Evolutionary conservation across 192 early-diverging fungal species (phyloP), one percentile per base, ranked within the genome.

Genomic region (Coemansia pectinata): DNA sequence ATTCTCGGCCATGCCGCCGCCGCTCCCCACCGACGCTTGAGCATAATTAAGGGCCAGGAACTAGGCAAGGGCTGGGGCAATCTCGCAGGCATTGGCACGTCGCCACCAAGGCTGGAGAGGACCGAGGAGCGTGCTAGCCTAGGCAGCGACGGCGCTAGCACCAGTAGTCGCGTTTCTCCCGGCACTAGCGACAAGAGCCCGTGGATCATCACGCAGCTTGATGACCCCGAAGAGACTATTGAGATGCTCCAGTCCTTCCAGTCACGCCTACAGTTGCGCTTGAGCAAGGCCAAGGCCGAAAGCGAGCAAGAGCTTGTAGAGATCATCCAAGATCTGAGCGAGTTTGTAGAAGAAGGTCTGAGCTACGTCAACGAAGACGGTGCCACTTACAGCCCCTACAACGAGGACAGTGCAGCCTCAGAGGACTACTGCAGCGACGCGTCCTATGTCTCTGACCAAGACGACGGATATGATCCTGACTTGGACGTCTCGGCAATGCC

Each of bases 281-380:
- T 81, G 8, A 34, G 36, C 31, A 72, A 66, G 55, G 74, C 74
- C 9, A 81, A 81, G 44, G 44, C 61, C 8, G 74, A 81, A 25
- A 76, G 74, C 55, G 79, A 81, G 25, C 63, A 67, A 4, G 79
- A 81, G 68, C 74, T 81, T 6, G 15, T 81, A n/a, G 61, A 42
- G 7, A 81, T 76, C 11, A 68, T 76, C 40, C 79, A 81, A 47
- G 70, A 73, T 17, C 67, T 81, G 9, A 60, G 74, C 55, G 58
- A 59, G 21, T 81, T 81, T 76, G 74, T 81, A 12, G 79, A 81
- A 31, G 74, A 81, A n/a, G 74, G 79, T 11, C 65, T 81, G 61
- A 70, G 79, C 59, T 76, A 81, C 21, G 71, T 81, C 6, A 72
- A 76, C 25, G 79, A 81, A 38, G 79, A 76, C 21, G 41, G 67